A percentile compares a stretch with the other conserved stretches of the same genome.
These are phyloP conservation scores for Leccinum fallax DNA, from an alignment of 1,284 basidiomycete genomes.

Conservation along the genomic window DNA sequence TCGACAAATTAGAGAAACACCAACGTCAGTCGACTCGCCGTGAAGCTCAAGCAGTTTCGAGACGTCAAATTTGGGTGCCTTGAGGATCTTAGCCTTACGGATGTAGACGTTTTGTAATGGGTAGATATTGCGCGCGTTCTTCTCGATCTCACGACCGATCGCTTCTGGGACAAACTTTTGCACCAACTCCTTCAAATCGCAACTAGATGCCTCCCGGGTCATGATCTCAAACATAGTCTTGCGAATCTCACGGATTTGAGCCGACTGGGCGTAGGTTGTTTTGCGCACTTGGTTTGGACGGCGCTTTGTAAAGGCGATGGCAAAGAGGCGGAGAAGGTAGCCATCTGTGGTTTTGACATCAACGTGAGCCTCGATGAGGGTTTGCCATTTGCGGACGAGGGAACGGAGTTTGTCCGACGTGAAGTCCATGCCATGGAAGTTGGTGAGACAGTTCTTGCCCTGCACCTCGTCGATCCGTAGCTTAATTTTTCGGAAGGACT, in stretches of 20 bases:
- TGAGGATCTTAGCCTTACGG: constrained; percentile 97
- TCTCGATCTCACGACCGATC: constrained; percentile 99
- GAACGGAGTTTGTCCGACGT: constrained; percentile 99
- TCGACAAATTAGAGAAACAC: constrained; percentile 37
- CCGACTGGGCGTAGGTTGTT: constrained; percentile 97
- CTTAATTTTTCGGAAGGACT: constrained; percentile 99
- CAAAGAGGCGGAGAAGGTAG: constrained; percentile 98
- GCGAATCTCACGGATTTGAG: constrained; percentile 96
- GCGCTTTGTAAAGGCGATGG: constrained; percentile 99
- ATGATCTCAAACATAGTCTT: constrained; percentile 99
- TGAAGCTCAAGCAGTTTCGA: constrained; percentile 96
- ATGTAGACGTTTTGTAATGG: constrained; percentile 98
- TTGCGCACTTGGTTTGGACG: constrained; percentile 97
- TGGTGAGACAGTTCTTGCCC: constrained; percentile 99
- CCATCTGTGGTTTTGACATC: constrained; percentile 99
- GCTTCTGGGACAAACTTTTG: constrained; percentile 99
- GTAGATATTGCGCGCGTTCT: constrained; percentile 95
- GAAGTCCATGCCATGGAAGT: constrained; percentile 99
- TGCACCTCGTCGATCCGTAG: constrained; percentile 97
- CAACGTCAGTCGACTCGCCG: constrained; percentile 88
- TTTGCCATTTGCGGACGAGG: constrained; percentile 99
- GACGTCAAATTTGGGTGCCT: constrained; percentile 96
- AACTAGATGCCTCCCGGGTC: constrained; percentile 92
- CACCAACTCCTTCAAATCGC: constrained; percentile 97
- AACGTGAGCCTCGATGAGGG: constrained; percentile 97